A percentile compares a stretch with the other conserved stretches of the same genome.
These are phyloP conservation scores for Neopestalotiopsis sp. DNA, from an alignment of 2,329 filamentous ascomycete genomes.

Conservation along the genomic window DNA sequence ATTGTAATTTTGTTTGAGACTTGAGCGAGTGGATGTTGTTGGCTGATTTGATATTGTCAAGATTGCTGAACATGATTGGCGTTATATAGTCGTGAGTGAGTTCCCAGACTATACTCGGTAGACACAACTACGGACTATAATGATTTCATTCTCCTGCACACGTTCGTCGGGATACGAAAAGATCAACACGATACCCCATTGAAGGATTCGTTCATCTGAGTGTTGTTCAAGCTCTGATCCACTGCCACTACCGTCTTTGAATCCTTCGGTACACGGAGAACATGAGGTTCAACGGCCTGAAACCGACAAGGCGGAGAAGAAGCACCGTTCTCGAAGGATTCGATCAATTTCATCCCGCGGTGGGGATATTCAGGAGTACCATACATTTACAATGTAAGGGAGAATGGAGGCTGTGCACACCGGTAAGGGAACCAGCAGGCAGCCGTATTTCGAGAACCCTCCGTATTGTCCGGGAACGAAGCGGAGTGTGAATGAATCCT, in stretches of 20 bases:
- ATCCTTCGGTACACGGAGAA: too few species aligned
- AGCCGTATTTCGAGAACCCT: background rate
- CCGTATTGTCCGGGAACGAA: background rate
- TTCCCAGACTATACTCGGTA: background rate
- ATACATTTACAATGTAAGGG: background rate
- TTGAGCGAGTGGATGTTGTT: background rate
- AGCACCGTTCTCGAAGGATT: conserved; percentile 1
- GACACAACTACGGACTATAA: background rate
- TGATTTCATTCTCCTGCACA: background rate
- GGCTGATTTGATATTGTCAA: background rate
- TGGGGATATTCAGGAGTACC: conserved; percentile 2
- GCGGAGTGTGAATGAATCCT: background rate
- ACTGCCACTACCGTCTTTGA: background rate
- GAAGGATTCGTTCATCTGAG: background rate
- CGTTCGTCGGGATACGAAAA: background rate
- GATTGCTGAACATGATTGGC: background rate
- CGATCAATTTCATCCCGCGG: background rate
- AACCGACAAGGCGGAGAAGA: background rate
- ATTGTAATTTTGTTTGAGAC: background rate
- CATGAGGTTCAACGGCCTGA: too few species aligned
- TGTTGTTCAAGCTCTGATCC: background rate
- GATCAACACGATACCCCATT: background rate
- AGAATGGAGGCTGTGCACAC: background rate
- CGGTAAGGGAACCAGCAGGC: background rate
- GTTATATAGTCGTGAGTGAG: background rate